Evolutionary conservation across 2,329 filamentous ascomycete species (phyloP).

Genomic region (Onygenales sp.): DNA sequence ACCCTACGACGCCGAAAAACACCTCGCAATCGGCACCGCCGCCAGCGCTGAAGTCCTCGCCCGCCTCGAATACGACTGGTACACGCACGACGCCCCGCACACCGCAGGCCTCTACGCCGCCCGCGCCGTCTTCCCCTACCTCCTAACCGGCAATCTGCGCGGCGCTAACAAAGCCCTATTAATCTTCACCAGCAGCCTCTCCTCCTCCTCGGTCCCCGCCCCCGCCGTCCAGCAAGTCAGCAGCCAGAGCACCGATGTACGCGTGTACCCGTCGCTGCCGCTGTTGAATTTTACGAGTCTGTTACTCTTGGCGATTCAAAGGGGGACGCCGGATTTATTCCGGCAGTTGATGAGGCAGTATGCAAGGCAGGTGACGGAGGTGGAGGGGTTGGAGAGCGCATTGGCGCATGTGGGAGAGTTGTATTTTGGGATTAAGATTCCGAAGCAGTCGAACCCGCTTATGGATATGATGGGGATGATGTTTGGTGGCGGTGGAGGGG

Average conservation of each 20-base stretch:
- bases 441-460: conserved; percentile 80
- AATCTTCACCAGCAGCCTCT: conserved; percentile 61
- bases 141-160: conserved; percentile 81
- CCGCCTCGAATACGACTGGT: conserved; percentile 87
- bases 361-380: conserved; percentile 64
- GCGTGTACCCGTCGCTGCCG: conserved; percentile 84
- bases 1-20: conserved; percentile 83
- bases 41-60: conserved; percentile 75
- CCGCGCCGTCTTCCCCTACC: conserved; percentile 80
- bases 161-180: conserved; percentile 77
- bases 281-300: conserved; percentile 89
- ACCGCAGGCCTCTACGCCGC: conserved; percentile 79
- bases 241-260: conserved; percentile 60
- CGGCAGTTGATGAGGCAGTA: conserved; percentile 77
- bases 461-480: conserved; percentile 98
- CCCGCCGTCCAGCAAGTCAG: conserved; percentile 76
- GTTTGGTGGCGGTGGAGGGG: conserved; percentile 65
- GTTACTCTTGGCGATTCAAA: conserved; percentile 72
- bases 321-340: conserved; percentile 68
- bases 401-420: conserved; percentile 86
- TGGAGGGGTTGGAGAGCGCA: conserved; percentile 67
- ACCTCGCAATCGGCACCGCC: conserved; percentile 78
- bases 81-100: conserved; percentile 77
- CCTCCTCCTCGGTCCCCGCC: conserved; percentile 41
- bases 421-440: conserved; percentile 89